Evolutionary conservation across 164 flowering plant genomes (phyloP), one percentile per base, ranked within the genome.

Genomic region (Macadamia tetraphylla): DNA sequence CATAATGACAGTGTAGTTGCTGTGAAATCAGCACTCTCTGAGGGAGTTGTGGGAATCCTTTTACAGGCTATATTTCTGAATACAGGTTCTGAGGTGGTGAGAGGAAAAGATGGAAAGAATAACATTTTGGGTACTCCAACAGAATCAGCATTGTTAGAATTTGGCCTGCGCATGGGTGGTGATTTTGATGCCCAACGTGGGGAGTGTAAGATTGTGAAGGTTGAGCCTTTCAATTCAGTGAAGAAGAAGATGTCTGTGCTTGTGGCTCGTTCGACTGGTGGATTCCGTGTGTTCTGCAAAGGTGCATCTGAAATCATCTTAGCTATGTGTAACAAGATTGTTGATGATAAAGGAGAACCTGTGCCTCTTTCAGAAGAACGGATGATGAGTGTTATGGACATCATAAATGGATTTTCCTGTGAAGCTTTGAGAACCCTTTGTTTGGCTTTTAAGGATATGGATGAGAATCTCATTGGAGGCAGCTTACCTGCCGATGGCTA

Each of bases 181-280:
- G 75, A 79, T 60, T 74, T 66, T 56, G 67, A 65, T n/a, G 58
- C 65, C 9, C 58, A 56, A 40, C 60, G 68, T 12, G 18, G 30
- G 29, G 73, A 70, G 13, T 53, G 7, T 42, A 67, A 65, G 58
- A 70, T 70, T 9, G 52, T 81, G 43, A 79, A 79, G 57, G 66
- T 79, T 23, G 84, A 81, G 43, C 84, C 84, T 40, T 81, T 81
- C 58, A 81, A 81, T 61, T 81, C 84, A 29, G 70, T 65, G 3
- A 74, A 63, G 77, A 81, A 81, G 68, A 76, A 70, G 73, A 81
- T 81, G 84, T 74, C 77, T 11, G 76, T 74, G 46, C 69, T 81
- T 10, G 80, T 74, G 62, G 60, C 68, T 58, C 76, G 71, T 18
- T 76, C 73, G 6, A 67, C 23, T 9, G 81, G 81, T 42, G 72